phyloP scores from a whole-genome alignment of 2,329 filamentous ascomycete genomes.

The Apiospora koreana region DNA sequence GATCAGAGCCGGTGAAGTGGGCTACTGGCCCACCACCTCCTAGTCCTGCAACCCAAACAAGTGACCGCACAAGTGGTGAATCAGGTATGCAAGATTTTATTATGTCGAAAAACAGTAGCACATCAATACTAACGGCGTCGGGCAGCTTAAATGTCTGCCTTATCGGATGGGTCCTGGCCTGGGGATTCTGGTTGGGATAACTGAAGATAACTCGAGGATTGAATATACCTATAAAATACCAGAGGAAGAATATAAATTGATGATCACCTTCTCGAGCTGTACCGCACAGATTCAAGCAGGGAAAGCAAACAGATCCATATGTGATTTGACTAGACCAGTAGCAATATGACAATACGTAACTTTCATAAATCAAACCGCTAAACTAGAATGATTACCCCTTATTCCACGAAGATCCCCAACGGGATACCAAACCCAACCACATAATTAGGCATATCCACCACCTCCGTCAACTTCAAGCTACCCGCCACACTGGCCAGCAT shows the following conservation, averaged over 20 bases:
- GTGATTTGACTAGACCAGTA: too few relatives aligned
- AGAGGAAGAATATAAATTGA: neutral
- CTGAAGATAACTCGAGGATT: too few relatives aligned
- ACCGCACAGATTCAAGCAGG: neutral
- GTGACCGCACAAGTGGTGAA: conserved; percentile 9
- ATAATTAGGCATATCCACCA: conserved; percentile 56
- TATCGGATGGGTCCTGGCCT: neutral
- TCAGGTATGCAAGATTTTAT: neutral
- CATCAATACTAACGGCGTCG: neutral
- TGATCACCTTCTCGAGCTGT: neutral
- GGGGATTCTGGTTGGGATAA: neutral
- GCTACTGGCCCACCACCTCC: conserved; percentile 61
- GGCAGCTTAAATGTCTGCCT: neutral
- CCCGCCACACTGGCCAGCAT: conserved; percentile 53
- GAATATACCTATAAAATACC: neutral
- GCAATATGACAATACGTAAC: too few relatives aligned
- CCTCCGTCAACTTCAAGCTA: conserved; percentile 51
- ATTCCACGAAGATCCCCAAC: conserved; percentile 42
- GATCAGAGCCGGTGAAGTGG: conserved; percentile 54
- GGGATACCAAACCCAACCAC: conserved; percentile 51
- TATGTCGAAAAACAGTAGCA: neutral
- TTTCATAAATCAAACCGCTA: too few relatives aligned
- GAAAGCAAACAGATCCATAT: too few relatives aligned
- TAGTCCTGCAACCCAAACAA: conserved; percentile 48
- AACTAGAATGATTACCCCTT: neutral